These are phyloP conservation scores for Rhazya stricta DNA, from an alignment of 257 asterid genomes.

Conservation along the genomic window DNA sequence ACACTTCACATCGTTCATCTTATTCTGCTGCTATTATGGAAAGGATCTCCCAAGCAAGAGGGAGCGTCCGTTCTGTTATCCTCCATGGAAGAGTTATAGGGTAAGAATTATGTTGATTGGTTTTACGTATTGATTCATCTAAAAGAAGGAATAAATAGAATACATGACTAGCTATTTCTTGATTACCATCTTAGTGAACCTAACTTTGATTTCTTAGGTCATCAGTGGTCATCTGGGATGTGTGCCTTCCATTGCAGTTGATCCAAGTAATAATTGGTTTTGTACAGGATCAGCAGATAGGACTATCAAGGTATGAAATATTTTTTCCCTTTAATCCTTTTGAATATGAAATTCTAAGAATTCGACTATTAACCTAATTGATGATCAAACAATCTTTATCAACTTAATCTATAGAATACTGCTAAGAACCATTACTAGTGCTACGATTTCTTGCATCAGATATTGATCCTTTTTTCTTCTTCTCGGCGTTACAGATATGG, in stretches of 20 bases:
- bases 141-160: background rate
- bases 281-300: constrained; percentile 97
- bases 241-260: constrained; percentile 94
- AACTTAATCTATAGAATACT: background rate
- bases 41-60: constrained; percentile 95
- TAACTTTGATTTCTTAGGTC: constrained; percentile 44
- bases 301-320: constrained; percentile 64
- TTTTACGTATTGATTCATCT: background rate
- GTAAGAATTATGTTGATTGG: constrained; percentile 34
- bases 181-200: background rate
- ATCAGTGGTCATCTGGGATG: constrained; percentile 85
- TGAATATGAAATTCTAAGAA: background rate
- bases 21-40: constrained; percentile 99
- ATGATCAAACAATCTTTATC: background rate
- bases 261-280: constrained; percentile 87
- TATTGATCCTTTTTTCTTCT: constrained; percentile 6
- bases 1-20: no score
- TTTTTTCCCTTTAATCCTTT: background rate
- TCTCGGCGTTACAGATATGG: constrained; percentile 62
- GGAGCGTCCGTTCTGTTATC: constrained; percentile 95
- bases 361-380: background rate
- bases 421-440: background rate
- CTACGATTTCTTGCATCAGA: background rate
- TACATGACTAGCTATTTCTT: background rate
- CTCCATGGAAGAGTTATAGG: constrained; percentile 98